Evolutionary conservation across 2,329 filamentous ascomycete genomes (phyloP).

Genomic region (Fusarium pseudonygamai): DNA sequence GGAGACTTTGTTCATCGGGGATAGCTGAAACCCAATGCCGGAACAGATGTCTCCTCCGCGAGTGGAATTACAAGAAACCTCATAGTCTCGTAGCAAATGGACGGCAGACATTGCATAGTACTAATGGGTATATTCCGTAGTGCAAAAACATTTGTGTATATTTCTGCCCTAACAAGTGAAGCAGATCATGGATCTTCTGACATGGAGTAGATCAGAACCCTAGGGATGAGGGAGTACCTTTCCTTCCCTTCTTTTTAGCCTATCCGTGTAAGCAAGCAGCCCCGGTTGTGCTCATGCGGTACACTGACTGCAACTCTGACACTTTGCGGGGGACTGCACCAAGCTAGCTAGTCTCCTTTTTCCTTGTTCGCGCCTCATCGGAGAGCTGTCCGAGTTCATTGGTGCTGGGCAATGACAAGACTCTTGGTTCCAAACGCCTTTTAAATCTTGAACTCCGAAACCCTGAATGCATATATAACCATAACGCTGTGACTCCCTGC

Average conservation of each 20-base stretch:
- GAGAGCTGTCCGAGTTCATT: constrained; percentile 31
- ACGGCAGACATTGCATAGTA: background rate
- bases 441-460: constrained; percentile 27
- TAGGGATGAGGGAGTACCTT: constrained; percentile 17
- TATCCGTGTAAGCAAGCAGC: constrained; percentile 30
- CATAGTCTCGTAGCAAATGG: background rate
- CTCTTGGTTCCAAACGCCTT: constrained; percentile 23
- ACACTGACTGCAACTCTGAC: constrained; percentile 37
- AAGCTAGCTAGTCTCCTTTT: constrained; percentile 11
- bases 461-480: constrained; percentile 25
- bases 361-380: constrained; percentile 15
- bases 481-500: constrained; percentile 44
- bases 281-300: constrained; percentile 31
- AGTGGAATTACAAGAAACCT: background rate
- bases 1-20: background rate
- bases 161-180: background rate
- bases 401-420: constrained; percentile 3
- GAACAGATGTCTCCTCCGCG: background rate
- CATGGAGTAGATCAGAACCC: background rate
- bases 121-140: background rate
- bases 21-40: background rate
- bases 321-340: constrained; percentile 38
- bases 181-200: background rate
- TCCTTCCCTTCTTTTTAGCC: constrained; percentile 28
- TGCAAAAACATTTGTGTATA: background rate